phyloP scores from a whole-genome alignment of 306 rosid genomes.

The Begonia peltatifolia region DNA sequence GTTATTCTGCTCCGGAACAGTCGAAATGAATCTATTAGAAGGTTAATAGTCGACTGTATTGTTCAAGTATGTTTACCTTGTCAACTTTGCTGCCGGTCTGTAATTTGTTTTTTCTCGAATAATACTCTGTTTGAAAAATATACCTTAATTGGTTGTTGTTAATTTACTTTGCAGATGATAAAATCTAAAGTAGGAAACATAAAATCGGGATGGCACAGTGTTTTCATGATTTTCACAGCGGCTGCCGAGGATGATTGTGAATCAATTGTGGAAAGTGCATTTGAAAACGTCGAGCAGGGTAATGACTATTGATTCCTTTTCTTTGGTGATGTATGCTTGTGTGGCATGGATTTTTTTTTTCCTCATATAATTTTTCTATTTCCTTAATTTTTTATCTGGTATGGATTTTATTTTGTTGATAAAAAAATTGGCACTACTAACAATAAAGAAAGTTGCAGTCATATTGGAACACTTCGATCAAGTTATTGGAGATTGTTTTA shows the following conservation, averaged over 20 bases:
- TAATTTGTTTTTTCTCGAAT: no score
- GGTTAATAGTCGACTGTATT: slow-evolving; percentile 94
- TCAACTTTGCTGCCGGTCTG: slow-evolving; percentile 2
- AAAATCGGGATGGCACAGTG: slow-evolving; percentile 97
- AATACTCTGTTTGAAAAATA: no score
- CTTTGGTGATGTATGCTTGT: slow-evolving; percentile 6
- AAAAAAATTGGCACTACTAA: slow-evolving; percentile 25
- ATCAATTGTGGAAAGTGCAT: slow-evolving; percentile 94
- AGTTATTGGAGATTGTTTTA: slow-evolving; percentile 97
- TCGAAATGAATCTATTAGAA: slow-evolving; percentile 79
- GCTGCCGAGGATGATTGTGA: slow-evolving; percentile 99
- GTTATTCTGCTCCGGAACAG: slow-evolving; percentile 99
- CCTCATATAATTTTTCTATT: no score
- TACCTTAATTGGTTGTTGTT: slow-evolving; percentile 7
- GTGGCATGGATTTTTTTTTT: background rate
- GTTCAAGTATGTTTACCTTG: slow-evolving; percentile 56
- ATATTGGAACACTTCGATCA: slow-evolving; percentile 99
- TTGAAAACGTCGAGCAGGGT: slow-evolving; percentile 99
- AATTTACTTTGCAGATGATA: slow-evolving; percentile 61
- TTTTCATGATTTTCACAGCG: slow-evolving; percentile 96
- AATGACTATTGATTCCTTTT: slow-evolving; percentile 17
- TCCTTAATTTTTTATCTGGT: background rate
- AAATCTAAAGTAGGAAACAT: slow-evolving; percentile 97
- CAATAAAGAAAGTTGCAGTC: slow-evolving; percentile 54
- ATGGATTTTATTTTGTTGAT: slow-evolving; percentile 6